Evolutionary conservation across 208 protist species (phyloP), one percentile per base, ranked within the genome.

Genomic region (Trypanosoma mega): DNA sequence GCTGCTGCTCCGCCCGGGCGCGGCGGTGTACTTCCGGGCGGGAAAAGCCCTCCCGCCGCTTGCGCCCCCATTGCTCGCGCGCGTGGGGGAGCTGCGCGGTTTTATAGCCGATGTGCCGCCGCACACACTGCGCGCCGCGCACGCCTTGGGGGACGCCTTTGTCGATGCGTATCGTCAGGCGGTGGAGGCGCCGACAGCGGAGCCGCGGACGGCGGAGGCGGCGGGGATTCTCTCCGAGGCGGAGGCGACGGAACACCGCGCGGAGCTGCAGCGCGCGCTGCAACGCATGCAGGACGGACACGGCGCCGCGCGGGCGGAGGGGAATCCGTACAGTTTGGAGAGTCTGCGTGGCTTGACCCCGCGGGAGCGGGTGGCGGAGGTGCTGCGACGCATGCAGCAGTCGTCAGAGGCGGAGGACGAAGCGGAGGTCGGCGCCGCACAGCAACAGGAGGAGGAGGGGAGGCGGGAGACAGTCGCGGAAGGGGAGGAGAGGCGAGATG

Each of bases 11-110:
- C 59, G 59, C 34, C 59, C 59, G 9, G 59, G 59, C 23, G 46
- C 59, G 27, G 59, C 48, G n/a, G 59, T 29, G 26, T 56, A 65
- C 37, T 34, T 65, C 29, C 46, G 27, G n/a, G n/a, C n/a, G n/a
- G n/a, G n/a, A 2, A 39, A 56, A 23, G 59, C 24, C 14, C 47
- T 31, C 2, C n/a, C 18, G 16, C 54, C 46, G 57, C n/a, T n/a
- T n/a, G n/a, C n/a, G 7, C 45, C 54, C 4, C 57, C 46, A 26
- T 54, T 63, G 57, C 21, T 63, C 46, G 33, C 14, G 1, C 9
- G 29, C 1, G 11, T 26, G 20, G 4, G 23, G 7, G 21, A 7
- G 12, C 36, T 61, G 55, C 7, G 14, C 26, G n/a, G 16, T 3
- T 61, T 49, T 30, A 53, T 63, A 9, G 16, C 43, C 12, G 57